Base-by-base conservation (phyloP, 139 green algal species). In the Limnomonas spitsbergensis region DNA sequence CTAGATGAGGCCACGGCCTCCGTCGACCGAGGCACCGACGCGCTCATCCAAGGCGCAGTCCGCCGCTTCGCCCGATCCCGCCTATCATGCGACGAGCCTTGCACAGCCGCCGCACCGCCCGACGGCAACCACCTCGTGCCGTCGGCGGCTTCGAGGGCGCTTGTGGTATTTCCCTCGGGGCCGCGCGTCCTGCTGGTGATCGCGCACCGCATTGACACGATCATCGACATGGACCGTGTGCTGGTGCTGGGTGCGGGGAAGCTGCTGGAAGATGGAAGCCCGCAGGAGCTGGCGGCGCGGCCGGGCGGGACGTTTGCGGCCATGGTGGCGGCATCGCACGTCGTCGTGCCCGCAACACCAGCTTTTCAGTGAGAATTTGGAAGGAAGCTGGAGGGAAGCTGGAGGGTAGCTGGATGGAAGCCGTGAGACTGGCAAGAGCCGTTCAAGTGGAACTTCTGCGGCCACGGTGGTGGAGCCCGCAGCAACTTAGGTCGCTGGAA, bases 171-270 rank as follows among this genome's bases (percentile, higher is more conserved):
- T 52, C 34, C 9, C 35, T 6, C 71, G 27, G 38, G 71, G 4
- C 90, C 94, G 80, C 81, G 89, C 9, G 91, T 92, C 75, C 79
- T 94, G 76, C 82, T 95, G 31, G 86, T 94, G 27, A 94, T 95
- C 47, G 88, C 89, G 7, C 90, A 94, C 84, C 86, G 88, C 38
- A 87, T 95, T 1, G 90, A 97, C 82, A 97, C 93, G 0, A 94
- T 97, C 54, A 86, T 97, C 82, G 92, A 95, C 83, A 92, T 82
- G 67, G 94, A 97, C 80, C 77, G 83, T 20, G 73, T 97, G 69
- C 84, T 97, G 38, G 53, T 97, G 38, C 82, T 97, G 67, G 79
- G 79, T 1, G 76, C 80, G 2, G 93, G 93, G 3, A 6, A 82
- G 6, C 66, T 97, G 61, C 84, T 93, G 69, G 93, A 97, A 79